Evolutionary conservation across 371 early-diverging fungal genomes (phyloP).

Genomic region (Choanephora cucurbitarum): DNA sequence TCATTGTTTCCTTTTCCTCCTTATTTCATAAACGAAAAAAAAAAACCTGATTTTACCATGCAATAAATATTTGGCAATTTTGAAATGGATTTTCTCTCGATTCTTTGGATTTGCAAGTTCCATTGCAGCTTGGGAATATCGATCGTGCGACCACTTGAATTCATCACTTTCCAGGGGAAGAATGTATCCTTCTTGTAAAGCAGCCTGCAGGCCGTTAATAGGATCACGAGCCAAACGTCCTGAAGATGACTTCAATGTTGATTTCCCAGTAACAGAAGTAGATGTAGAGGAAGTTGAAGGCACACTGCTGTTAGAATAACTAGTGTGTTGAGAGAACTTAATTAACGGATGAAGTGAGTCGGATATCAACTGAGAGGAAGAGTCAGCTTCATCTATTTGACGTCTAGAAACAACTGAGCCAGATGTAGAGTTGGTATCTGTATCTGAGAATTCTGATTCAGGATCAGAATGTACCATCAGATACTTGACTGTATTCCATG

Average conservation of each 20-base stretch:
- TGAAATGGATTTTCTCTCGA: constrained; percentile 39
- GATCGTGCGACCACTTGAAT: constrained; percentile 51
- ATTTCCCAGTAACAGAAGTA: background rate
- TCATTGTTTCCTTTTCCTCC: background rate
- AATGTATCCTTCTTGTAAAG: constrained; percentile 49
- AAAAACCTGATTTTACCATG: constrained; percentile 9
- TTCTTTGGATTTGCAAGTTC: constrained; percentile 36
- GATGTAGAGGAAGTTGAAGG: background rate
- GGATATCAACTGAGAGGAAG: background rate
- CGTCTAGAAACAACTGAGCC: background rate
- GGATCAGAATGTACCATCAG: constrained; percentile 39
- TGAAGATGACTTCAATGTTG: background rate
- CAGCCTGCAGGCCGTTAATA: constrained; percentile 47
- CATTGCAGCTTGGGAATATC: constrained; percentile 53
- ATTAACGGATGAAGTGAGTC: constrained; percentile 3
- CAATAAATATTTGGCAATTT: constrained; percentile 39
- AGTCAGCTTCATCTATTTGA: constrained; percentile 2
- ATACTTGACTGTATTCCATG: constrained; percentile 43
- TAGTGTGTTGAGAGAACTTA: constrained; percentile 5
- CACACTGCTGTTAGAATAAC: background rate
- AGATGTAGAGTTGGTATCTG: constrained; percentile 7
- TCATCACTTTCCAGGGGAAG: constrained; percentile 43
- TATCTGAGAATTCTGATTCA: constrained; percentile 34
- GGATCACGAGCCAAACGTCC: constrained; percentile 26
- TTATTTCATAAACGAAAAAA: too few species aligned